Evolutionary conservation across 441 rosid species (phyloP), one percentile per base, ranked within the genome.

Genomic region (Hypseocharis bilobata): DNA sequence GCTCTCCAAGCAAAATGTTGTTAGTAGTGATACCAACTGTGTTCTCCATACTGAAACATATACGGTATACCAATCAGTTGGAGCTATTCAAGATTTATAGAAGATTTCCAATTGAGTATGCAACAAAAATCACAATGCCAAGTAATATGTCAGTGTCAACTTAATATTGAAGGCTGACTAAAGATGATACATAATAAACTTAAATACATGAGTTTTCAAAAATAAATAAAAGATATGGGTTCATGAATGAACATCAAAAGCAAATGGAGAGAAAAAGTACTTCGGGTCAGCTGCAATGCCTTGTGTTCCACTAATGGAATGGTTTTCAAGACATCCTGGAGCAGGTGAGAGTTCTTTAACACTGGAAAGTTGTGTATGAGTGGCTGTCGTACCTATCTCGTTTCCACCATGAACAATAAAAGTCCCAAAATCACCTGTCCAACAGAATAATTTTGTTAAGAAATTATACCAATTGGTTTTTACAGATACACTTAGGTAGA

Each of bases 351-450:
- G 44, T 65, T 77, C 84, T 61, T 76, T 73, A 58, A 60, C 76
- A 69, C 60, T 68, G 63, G 77, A 70, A 59, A 67, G 59, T 69
- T 78, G 84, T 54, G 71, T 67, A 38, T 59, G 68, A 19, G 67
- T 11, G 62, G 65, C 52, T 58, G 60, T 68, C 70, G 74, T 76
- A 42, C 75, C 78, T 55, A 68, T 52, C 77, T 80, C 91, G 54
- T 85, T 84, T 61, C 82, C 86, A 57, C 77, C 87, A 80, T 86
- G 96, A 73, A 88, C 36, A 27, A 94, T 80, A 67, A 88, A 79
- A 51, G 97, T 94, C 64, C 96, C 96, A 76, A 88, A 94, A 42
- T 88, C 96, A 70, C 88, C 94, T 84, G 82, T 69, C 72, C 63
- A 71, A 62, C 36, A 66, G 20, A 45, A 72, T 47, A 60, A 40